Conservation (phyloP, 257 asterid species). For the Forsythia suspensa region DNA sequence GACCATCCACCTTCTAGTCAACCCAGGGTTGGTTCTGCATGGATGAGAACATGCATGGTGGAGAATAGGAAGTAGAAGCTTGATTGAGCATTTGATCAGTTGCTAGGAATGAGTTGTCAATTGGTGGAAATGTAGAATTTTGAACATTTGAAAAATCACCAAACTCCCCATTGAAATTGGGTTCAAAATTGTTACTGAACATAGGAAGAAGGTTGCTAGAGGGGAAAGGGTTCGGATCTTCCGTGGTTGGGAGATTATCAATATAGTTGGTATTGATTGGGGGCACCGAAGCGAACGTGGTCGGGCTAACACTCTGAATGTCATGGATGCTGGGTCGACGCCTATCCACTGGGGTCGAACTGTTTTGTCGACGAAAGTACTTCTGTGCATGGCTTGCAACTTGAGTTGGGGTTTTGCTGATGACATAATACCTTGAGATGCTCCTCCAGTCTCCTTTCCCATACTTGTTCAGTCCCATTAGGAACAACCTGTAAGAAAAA, state of each 20-base stretch:
- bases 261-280: neutral
- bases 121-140: neutral
- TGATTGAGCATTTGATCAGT: neutral
- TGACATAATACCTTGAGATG: slow-evolving; percentile 48
- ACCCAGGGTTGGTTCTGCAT: slow-evolving; percentile 14
- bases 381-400: slow-evolving; percentile 61
- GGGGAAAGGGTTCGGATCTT: neutral
- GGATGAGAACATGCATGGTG: neutral
- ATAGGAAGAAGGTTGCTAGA: neutral
- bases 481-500: slow-evolving; percentile 30
- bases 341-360: slow-evolving; percentile 30
- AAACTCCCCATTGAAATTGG: neutral
- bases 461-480: slow-evolving; percentile 43
- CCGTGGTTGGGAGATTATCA: neutral
- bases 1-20: neutral
- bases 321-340: slow-evolving; percentile 63
- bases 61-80: neutral
- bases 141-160: slow-evolving; percentile 1
- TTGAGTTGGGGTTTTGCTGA: slow-evolving; percentile 41
- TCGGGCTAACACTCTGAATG: slow-evolving; percentile 23
- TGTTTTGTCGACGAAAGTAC: slow-evolving; percentile 33
- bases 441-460: slow-evolving; percentile 57
- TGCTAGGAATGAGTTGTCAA: neutral
- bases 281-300: neutral
- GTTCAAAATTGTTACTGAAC: neutral